Evolutionary conservation across 2,329 filamentous ascomycete species (phyloP), one percentile per base, ranked within the genome.

Genomic region (Fusarium albosuccineum): DNA sequence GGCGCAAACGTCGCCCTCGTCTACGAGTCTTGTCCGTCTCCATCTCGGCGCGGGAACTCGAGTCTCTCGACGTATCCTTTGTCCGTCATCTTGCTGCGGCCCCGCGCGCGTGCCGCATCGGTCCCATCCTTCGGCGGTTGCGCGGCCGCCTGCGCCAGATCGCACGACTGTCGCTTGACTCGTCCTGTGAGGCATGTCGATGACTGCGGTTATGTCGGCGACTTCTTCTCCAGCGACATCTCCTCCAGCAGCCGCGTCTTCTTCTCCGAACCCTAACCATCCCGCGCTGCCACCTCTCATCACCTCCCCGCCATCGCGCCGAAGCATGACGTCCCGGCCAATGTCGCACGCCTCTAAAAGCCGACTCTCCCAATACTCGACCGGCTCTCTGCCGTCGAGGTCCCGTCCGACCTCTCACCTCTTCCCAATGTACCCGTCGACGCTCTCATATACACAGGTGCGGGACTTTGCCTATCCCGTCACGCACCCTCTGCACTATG

Each of bases 381-480:
- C 85, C 73, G 82, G 88, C 61, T 94, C 92, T 14, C 85, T 84
- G 61, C 86, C 86, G 51, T 86, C 87, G 65, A 87, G 90, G 65
- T 97, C 94, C 67, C 89, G 93, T 63, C 93, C 94, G 17, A 86
- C 86, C 57, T 97, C 93, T n/a, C 87, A 92, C 74, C 86, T 92
- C 66, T 95, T 96, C 75, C 92, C 93, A 14, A 83, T 91, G 73
- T 96, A 93, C 79, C 91, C 93, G 73, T 96, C 94, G 60, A 97
- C 90, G 76, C 87, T 97, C 16, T 80, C 92, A 7, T 97, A 97
- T 78, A 90, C 94, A n/a, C 85, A 93, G 44, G 94, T 99, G 68
- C 91, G 96, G 74, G 96, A 99, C 83, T 99, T 98, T 81, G 96
- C 96, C 70, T 99, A 98, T 77, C 89, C 93, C 33, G 77, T 87